Percentiles rank a stretch among this genome's conserved stretches.
phyloP scores from a whole-genome alignment of 768 basidiomycete species.

The Lentinula aciculospora region DNA sequence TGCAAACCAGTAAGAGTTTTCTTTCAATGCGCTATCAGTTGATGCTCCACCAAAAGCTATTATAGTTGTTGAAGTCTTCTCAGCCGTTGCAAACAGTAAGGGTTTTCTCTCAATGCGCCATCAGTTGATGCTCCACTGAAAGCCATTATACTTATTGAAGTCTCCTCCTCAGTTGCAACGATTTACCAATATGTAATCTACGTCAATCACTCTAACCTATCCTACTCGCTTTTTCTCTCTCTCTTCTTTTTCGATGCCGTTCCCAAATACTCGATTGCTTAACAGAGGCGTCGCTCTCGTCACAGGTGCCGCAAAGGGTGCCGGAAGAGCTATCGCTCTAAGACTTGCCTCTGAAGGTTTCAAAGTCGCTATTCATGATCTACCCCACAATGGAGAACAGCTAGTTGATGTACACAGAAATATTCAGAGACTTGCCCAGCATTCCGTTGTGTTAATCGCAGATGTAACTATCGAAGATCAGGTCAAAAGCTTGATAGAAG shows the following conservation, averaged over 20 bases:
- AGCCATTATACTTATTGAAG: too few relatives aligned
- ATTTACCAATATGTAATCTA: too few relatives aligned
- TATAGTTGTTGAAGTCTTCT: too few relatives aligned
- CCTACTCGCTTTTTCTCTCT: not conserved
- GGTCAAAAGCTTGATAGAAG: constrained; percentile 24
- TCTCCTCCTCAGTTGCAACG: too few relatives aligned
- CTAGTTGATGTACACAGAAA: not conserved
- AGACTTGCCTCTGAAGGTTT: constrained; percentile 32
- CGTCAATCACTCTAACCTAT: too few relatives aligned
- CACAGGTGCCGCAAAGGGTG: constrained; percentile 33
- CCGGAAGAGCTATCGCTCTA: constrained; percentile 31
- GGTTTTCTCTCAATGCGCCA: too few relatives aligned
- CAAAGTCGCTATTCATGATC: constrained; percentile 30
- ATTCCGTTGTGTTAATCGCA: constrained; percentile 10
- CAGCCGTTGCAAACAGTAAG: too few relatives aligned
- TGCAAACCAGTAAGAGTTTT: too few relatives aligned
- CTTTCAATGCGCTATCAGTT: too few relatives aligned
- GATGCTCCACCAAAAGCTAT: too few relatives aligned
- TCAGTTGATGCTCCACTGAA: too few relatives aligned
- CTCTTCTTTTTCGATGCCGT: not conserved
- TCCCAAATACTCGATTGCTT: not conserved
- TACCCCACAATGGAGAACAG: constrained; percentile 8
- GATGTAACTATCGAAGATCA: constrained; percentile 22
- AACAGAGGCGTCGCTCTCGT: constrained; percentile 26
- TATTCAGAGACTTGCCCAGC: not conserved